These are phyloP conservation scores for Lodderomyces oxycetoniae DNA, from an alignment of 1,139 yeast genomes.

Conservation along the genomic window DNA sequence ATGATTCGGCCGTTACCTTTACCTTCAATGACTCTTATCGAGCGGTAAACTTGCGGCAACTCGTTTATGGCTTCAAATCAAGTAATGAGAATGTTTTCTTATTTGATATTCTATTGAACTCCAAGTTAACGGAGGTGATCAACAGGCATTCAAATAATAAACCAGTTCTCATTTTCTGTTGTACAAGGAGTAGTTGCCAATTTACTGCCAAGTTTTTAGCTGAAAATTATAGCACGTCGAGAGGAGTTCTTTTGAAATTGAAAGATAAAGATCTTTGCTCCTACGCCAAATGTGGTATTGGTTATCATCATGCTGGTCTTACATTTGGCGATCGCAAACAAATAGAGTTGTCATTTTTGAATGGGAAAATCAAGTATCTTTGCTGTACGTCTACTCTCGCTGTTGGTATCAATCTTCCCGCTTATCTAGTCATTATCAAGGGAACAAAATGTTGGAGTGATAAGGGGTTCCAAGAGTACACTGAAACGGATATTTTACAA, in stretches of 20 bases:
- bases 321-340: conserved; percentile 37
- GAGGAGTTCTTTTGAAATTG: conserved; percentile 6
- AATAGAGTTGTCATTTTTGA: conserved; percentile 42
- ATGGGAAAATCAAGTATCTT: conserved; percentile 38
- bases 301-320: conserved; percentile 59
- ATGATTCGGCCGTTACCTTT: conserved; percentile 25
- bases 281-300: conserved; percentile 34
- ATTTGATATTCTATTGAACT: conserved; percentile 38
- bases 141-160: conserved; percentile 30
- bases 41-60: conserved; percentile 36
- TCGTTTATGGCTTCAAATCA: conserved; percentile 40
- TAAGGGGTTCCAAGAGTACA: conserved; percentile 45
- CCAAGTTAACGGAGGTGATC: conserved; percentile 34
- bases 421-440: conserved; percentile 54
- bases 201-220: conserved; percentile 40
- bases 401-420: conserved; percentile 60
- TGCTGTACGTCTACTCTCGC: conserved; percentile 60
- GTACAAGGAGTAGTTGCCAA: conserved; percentile 46
- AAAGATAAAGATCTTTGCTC: conserved; percentile 27
- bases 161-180: conserved; percentile 49
- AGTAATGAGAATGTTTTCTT: conserved; percentile 37
- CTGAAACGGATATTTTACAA: conserved; percentile 53
- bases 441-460: conserved; percentile 53
- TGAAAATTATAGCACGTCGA: conserved; percentile 9
- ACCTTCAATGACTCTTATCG: conserved; percentile 44